Conservation (phyloP, 2,329 filamentous ascomycete genomes). For the Thielaviopsis cerberus region DNA sequence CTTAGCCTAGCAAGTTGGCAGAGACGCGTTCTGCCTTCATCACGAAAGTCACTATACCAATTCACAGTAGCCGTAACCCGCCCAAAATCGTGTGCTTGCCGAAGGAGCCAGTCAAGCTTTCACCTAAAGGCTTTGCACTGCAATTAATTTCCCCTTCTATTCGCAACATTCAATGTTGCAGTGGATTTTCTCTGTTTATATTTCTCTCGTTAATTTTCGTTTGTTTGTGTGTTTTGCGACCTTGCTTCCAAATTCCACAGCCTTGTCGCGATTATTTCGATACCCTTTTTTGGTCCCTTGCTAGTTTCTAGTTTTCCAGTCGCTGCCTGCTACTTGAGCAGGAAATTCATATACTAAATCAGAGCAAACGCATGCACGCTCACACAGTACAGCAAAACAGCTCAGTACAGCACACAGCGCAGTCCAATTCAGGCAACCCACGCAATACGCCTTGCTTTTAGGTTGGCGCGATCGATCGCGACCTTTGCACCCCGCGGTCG, state of each 20-base stretch:
- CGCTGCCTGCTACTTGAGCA: background rate
- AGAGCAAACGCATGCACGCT: background rate
- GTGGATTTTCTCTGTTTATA: background rate
- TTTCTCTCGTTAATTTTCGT: background rate
- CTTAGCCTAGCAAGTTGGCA: background rate
- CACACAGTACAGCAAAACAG: background rate
- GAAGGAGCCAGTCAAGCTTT: background rate
- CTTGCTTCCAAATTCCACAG: background rate
- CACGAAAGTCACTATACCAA: background rate
- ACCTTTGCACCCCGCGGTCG: background rate
- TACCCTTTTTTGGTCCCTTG: background rate
- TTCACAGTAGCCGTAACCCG: background rate
- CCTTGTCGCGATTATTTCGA: background rate
- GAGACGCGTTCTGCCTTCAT: background rate
- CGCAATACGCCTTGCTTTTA: background rate
- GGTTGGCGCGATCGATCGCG: background rate
- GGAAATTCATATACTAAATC: background rate
- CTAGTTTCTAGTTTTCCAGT: background rate
- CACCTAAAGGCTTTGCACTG: background rate
- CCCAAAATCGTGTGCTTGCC: background rate
- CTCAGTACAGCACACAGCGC: background rate
- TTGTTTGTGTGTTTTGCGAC: background rate
- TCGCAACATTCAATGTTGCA: background rate
- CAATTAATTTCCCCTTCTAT: background rate
- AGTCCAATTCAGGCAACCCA: background rate